Evolutionary conservation across 129 eudicot genomes (phyloP), one percentile per base, ranked within the genome.

Genomic region (Flaveria ramosissima): DNA sequence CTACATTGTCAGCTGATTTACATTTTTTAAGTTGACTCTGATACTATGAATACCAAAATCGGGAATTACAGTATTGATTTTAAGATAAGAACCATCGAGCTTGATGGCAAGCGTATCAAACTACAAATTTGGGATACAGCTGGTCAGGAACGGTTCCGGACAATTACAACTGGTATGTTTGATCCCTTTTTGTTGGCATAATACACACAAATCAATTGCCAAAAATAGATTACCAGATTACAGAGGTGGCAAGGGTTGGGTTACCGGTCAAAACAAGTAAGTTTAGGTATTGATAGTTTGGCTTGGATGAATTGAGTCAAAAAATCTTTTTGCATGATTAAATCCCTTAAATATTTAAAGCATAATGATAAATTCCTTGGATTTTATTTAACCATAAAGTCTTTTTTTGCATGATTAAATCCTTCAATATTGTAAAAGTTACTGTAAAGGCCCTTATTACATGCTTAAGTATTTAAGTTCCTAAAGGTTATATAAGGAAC

Each of bases 41-140:
- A 79, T 62, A 47, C 41, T 20, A 1, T 45, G 41, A 68, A 24
- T 26, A 17, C 67, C 60, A 53, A 72, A 55, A 43, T 64, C 68
- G 57, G 43, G 53, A 71, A 45, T 21, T 71, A 59, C 81, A 88
- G 89, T 27, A 88, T 88, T 59, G 92, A 82, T 60, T 84, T 82
- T 70, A 85, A 84, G 85, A 84, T 82, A 76, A 65, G 82, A 72
- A 87, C 88, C 51, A 85, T 78, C 13, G 91, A 84, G 72, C 91
- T 87, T 55, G 91, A 87, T 84, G 88, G 88, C 68, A 88, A 88
- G 72, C 85, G 92, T 27, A 88, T 88, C 67, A 88, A 88, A 53
- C 89, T 88, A 72, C 92, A 88, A 82, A 88, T 83, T n/a, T 82
- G 87, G 92, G 89, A 88, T 76, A 88, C 92, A n/a, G 92, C 89